A percentile compares a stretch with the other conserved stretches of the same genome.
These are phyloP conservation scores for Xeromyces bisporus DNA, from an alignment of 495 filamentous ascomycete species.

Conservation along the genomic window DNA sequence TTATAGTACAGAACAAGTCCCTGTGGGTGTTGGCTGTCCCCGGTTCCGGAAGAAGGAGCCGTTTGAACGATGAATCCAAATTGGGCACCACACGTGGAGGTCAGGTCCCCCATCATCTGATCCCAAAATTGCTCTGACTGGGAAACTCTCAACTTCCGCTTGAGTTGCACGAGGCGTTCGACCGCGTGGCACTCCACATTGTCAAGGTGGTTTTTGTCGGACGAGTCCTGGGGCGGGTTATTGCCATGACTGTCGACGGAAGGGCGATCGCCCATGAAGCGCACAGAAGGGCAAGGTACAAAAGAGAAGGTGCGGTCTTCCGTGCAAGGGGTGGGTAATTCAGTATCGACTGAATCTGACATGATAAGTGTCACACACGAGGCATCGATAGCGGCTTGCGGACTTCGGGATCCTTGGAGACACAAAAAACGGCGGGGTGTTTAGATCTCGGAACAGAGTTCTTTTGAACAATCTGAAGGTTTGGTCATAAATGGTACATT, in stretches of 20 bases:
- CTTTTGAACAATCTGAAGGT: too few relatives aligned
- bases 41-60: conserved; percentile 41
- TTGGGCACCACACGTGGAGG: conserved; percentile 46
- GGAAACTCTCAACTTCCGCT: conserved; percentile 36
- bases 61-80: conserved; percentile 56
- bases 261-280: conserved; percentile 23
- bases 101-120: conserved; percentile 47
- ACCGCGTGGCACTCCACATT: conserved; percentile 42
- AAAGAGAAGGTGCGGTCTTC: conserved; percentile 17
- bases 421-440: too few relatives aligned
- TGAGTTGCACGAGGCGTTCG: conserved; percentile 45
- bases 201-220: conserved; percentile 29
- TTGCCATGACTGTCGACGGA: conserved; percentile 27
- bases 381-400: too few relatives aligned
- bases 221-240: conserved; percentile 32
- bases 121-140: conserved; percentile 50
- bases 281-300: conserved; percentile 26
- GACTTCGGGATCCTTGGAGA: too few relatives aligned
- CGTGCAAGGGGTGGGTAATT: conserved; percentile 17
- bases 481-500: too few relatives aligned
- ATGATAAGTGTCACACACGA: conserved; percentile 11
- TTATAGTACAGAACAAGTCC: conserved; percentile 54
- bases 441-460: too few relatives aligned
- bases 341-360: conserved; percentile 22
- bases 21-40: conserved; percentile 36